These are phyloP conservation scores for Termitomyces sp. DNA, from an alignment of 768 basidiomycete species.

Conservation along the genomic window DNA sequence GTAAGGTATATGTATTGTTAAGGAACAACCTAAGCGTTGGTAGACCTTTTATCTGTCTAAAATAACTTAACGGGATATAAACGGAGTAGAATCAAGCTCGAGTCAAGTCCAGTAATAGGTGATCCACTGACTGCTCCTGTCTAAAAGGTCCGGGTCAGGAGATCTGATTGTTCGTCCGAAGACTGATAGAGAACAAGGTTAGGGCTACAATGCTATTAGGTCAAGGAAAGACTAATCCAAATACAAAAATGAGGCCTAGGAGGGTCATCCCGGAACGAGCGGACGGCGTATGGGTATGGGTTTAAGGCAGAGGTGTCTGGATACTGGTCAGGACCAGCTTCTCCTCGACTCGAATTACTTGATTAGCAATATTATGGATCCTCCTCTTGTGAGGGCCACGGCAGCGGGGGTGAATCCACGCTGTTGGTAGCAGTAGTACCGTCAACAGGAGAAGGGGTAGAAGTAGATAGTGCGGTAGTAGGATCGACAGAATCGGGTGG, in stretches of 20 bases:
- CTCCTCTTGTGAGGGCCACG: background rate
- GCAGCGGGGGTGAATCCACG: background rate
- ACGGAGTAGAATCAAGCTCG: background rate
- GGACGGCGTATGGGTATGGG: no score
- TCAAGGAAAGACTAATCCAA: background rate
- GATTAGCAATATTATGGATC: background rate
- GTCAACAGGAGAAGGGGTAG: background rate
- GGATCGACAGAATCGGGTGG: background rate
- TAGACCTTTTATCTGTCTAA: no score
- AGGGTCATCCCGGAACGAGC: background rate
- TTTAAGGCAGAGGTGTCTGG: background rate
- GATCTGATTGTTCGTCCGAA: no score
- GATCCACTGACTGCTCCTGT: background rate
- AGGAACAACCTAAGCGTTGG: background rate
- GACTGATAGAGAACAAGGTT: background rate
- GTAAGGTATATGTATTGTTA: background rate
- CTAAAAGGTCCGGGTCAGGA: background rate
- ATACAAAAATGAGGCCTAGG: background rate
- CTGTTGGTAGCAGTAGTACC: no score
- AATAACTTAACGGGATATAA: background rate
- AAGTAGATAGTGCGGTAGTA: background rate
- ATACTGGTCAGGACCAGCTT: background rate
- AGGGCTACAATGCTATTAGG: background rate
- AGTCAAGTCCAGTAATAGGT: background rate
- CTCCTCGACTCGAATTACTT: background rate